Percentiles rank a stretch among this genome's conserved stretches.
phyloP scores from a whole-genome alignment of 257 asterid genomes.

The Haberlea rhodopensis region DNA sequence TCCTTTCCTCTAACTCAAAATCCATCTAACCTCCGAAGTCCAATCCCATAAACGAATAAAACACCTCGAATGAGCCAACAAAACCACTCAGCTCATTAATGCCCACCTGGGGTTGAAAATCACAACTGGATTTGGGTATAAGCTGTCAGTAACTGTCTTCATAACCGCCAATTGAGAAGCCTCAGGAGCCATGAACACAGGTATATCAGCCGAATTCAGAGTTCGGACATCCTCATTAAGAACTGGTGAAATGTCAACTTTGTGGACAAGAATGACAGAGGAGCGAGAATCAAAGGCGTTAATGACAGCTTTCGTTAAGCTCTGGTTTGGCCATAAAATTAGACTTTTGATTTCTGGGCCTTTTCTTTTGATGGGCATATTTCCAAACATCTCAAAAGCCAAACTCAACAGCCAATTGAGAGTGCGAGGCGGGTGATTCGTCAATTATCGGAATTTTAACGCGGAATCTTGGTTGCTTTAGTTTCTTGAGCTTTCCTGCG shows the following conservation, averaged over 20 bases:
- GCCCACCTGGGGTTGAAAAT: conserved; percentile 84
- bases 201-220: conserved; percentile 53
- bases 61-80: conserved; percentile 71
- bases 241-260: conserved; percentile 42
- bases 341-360: conserved; percentile 51
- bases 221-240: conserved; percentile 38
- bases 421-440: conserved; percentile 62
- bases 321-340: conserved; percentile 52
- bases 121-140: conserved; percentile 69
- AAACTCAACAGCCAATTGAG: conserved; percentile 61
- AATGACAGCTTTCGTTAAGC: conserved; percentile 46
- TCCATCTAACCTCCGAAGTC: conserved; percentile 84
- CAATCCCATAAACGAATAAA: conserved; percentile 83
- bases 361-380: conserved; percentile 60
- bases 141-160: conserved; percentile 44
- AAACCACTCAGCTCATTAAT: conserved; percentile 56
- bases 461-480: conserved; percentile 77
- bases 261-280: conserved; percentile 43
- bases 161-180: conserved; percentile 49
- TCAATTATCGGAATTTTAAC: conserved; percentile 78
- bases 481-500: conserved; percentile 70
- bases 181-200: conserved; percentile 60
- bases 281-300: conserved; percentile 46
- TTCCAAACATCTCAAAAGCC: conserved; percentile 67
- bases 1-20: conserved; percentile 70